Evolutionary conservation across 108 stramenopile genomes (phyloP), one percentile per base, ranked within the genome.

Genomic region (Cyclostephanos invisitatus): DNA sequence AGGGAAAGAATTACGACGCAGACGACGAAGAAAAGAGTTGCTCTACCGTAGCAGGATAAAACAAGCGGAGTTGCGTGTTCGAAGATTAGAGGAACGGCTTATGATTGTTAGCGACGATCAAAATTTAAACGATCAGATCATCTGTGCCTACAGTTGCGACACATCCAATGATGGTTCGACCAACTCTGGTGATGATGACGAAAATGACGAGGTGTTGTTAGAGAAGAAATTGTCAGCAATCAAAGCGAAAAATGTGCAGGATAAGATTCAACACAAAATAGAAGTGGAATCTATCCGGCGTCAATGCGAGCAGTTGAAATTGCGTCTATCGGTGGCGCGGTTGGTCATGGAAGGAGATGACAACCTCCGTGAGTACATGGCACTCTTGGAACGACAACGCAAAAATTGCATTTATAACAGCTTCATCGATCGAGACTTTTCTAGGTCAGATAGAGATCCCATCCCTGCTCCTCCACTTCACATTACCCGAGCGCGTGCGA

Each of bases 261-360:
- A 81, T 12, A 81, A 81, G 56, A 37, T 24, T 15, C 58, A 70
- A 15, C 80, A 81, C 44, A 38, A 74, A 67, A 35, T 50, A 7
- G 73, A 73, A 67, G 62, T 81, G 25, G 73, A 81, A n/a, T 71
- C 70, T 14, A 64, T 81, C 55, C 73, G 73, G 2, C 70, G 80
- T 4, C 74, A 81, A 46, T 81, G 80, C 42, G 80, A 81, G 56
- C 80, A 81, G 56, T 66, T 68, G 17, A 81, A 75, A 36, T 61
- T 81, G 44, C 68, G 51, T 15, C 50, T 81, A 48, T 75, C 73
- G 2, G 80, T 81, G 54, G 73, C 74, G 35, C 55, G 74, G 48
- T 48, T 81, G 6, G 80, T 81, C 37, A 74, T 81, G 80, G 74
- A 74, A n/a, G 80, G 80, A 44, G 80, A 81, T 55, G 80, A 81